These are phyloP conservation scores for Kockiozyma suomiensis DNA, from an alignment of 805 yeast species.

Conservation along the genomic window DNA sequence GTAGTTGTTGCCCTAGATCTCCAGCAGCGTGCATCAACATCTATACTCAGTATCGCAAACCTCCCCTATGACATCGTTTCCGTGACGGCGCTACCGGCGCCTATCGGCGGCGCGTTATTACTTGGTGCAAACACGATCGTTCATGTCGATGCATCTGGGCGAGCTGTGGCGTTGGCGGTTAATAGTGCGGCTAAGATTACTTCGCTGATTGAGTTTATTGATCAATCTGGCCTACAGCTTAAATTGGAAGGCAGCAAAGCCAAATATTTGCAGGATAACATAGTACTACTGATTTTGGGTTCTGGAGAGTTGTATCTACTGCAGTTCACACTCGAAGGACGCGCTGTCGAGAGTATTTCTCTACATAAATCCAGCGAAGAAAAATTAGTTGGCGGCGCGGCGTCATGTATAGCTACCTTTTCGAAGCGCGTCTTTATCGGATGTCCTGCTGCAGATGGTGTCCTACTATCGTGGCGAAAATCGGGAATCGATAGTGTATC, in stretches of 20 bases:
- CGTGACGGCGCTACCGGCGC: slow-evolving; percentile 63
- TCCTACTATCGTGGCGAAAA: slow-evolving; percentile 49
- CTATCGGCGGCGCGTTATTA: slow-evolving; percentile 68
- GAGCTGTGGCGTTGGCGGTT: slow-evolving; percentile 61
- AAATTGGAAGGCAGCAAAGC: slow-evolving; percentile 57
- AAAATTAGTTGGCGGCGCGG: slow-evolving; percentile 18
- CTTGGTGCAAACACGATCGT: slow-evolving; percentile 77
- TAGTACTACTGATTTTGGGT: slow-evolving; percentile 48
- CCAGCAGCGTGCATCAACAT: slow-evolving; percentile 57
- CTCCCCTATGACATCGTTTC: slow-evolving; percentile 75
- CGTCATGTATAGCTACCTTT: slow-evolving; percentile 20
- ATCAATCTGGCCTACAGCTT: slow-evolving; percentile 55
- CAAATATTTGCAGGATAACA: slow-evolving; percentile 42
- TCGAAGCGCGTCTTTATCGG: slow-evolving; percentile 56
- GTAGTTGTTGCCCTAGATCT: slow-evolving; percentile 71
- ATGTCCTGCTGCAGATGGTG: slow-evolving; percentile 61
- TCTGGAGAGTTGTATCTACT: slow-evolving; percentile 51
- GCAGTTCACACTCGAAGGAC: slow-evolving; percentile 46
- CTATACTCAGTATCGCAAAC: slow-evolving; percentile 63
- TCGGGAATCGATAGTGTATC: slow-evolving; percentile 22
- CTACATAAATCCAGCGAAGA: slow-evolving; percentile 7
- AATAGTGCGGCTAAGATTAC: slow-evolving; percentile 54
- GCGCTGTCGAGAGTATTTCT: slow-evolving; percentile 40
- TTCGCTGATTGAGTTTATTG: slow-evolving; percentile 49
- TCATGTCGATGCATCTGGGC: slow-evolving; percentile 79